Conservation (phyloP, 441 rosid species). For the Eutrema salsugineum region DNA sequence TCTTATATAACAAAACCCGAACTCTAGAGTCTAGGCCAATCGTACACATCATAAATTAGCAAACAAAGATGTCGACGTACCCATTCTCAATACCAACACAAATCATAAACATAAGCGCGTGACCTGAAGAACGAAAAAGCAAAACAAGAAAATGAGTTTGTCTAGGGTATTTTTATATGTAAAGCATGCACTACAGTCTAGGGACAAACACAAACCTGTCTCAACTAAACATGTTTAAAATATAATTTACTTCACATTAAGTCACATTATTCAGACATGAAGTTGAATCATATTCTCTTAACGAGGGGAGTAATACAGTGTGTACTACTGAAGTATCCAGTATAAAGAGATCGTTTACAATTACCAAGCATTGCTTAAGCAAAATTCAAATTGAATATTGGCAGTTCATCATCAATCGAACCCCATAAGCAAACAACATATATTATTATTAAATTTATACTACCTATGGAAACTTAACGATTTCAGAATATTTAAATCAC, state of each 20-base stretch:
- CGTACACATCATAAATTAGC: neutral
- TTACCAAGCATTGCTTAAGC: neutral
- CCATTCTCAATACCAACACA: neutral
- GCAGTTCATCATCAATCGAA: slow-evolving; percentile 31
- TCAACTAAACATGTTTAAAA: neutral
- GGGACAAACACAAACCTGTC: neutral
- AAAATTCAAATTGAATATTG: neutral
- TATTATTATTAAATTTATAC: too few relatives aligned
- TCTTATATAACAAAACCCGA: slow-evolving; percentile 40
- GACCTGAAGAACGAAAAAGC: neutral
- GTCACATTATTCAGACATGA: neutral
- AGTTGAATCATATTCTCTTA: neutral
- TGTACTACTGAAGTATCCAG: neutral
- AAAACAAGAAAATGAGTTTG: neutral
- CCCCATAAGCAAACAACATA: too few relatives aligned
- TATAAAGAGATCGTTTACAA: neutral
- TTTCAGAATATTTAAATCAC: neutral
- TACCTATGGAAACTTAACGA: neutral
- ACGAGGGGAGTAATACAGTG: neutral
- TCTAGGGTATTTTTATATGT: neutral
- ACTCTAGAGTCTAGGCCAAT: neutral
- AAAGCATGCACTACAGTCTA: neutral
- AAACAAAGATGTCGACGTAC: neutral
- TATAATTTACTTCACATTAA: too few relatives aligned
- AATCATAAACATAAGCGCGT: neutral